Base-by-base conservation (phyloP, 78 protist species). In the Cavenderia fasciculata region DNA sequence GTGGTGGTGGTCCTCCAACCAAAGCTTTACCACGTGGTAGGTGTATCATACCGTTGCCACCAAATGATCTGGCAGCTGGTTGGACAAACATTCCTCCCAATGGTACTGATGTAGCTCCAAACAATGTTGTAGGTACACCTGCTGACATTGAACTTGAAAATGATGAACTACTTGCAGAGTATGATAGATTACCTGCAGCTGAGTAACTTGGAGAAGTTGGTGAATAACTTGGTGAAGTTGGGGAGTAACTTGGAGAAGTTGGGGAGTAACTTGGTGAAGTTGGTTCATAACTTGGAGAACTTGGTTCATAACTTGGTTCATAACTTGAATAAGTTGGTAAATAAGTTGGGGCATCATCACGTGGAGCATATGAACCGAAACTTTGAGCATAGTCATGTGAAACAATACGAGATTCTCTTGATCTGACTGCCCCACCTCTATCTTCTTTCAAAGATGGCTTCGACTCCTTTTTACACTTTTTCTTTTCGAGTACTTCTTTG, bases 221-320 rank as follows among this genome's bases (percentile, higher is more conserved):
- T 11, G 40, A 2, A 25, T 56, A 52, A 0, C 46, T 16, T 73
- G 84, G 69, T 54, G 84, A 41, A 0, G 84, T 73, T 57, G 84
- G 76, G 2, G 61, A 69, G 14, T 43, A 69, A 1, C 56, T n/a
- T 27, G 40, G 43, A 14, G 46, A 47, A n/a, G 34, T 18, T 47
- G 76, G 69, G 2, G 59, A 23, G 38, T 57, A 57, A 0, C 33
- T 23, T 57, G 69, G 84, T 4, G 69, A 73, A 10, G 84, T 72
- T 72, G 59, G 59, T 52, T 12, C 10, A 23, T 52, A 52, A 12
- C 31, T 21, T 52, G 59, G 10, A 21, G 59, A 52, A 19, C 31
- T 52, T 52, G 59, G 59, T 52, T 12, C 12, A 19, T 52, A 52
- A 11, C 21, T 11, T 6, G 10, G 10, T 6, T 6, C 49, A 11